A percentile compares a stretch with the other conserved stretches of the same genome.
These are phyloP conservation scores for Huntiella savannae DNA, from an alignment of 2,329 filamentous ascomycete genomes.

Conservation along the genomic window DNA sequence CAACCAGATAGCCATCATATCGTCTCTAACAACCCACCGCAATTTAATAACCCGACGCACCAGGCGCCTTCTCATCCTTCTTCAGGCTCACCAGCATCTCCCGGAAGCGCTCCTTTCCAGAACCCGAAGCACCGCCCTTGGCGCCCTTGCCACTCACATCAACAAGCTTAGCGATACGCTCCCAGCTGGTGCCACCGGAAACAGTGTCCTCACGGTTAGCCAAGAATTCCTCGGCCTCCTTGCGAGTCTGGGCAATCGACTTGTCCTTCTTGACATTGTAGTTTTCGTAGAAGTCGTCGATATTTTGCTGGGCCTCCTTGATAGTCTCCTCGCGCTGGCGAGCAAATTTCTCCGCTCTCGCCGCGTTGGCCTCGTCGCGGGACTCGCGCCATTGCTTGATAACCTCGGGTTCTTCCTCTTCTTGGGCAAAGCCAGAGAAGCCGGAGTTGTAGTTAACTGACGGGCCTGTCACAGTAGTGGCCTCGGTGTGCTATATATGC, in stretches of 20 bases:
- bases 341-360: conserved; percentile 68
- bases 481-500: conserved; percentile 41
- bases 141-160: conserved; percentile 86
- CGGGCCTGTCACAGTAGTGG: conserved; percentile 58
- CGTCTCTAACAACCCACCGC: not conserved
- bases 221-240: conserved; percentile 86
- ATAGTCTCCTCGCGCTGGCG: conserved; percentile 70
- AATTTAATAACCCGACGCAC: conserved; percentile 40
- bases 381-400: conserved; percentile 84
- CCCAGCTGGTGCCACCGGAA: conserved; percentile 92
- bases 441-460: conserved; percentile 44
- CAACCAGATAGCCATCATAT: not conserved
- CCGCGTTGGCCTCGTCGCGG: conserved; percentile 63
- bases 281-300: conserved; percentile 98
- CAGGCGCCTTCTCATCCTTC: conserved; percentile 78
- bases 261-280: conserved; percentile 98
- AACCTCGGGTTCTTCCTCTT: conserved; percentile 71
- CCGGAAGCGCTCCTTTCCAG: conserved; percentile 89
- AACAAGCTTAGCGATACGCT: conserved; percentile 93
- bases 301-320: conserved; percentile 77
- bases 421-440: conserved; percentile 33
- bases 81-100: conserved; percentile 71
- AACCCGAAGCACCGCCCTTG: conserved; percentile 70
- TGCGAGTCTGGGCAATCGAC: conserved; percentile 66
- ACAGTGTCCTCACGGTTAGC: conserved; percentile 79